A percentile compares a stretch with the other conserved stretches of the same genome.
Conservation (phyloP, 1,284 basidiomycete species). For the Cerioporus squamosus region DNA sequence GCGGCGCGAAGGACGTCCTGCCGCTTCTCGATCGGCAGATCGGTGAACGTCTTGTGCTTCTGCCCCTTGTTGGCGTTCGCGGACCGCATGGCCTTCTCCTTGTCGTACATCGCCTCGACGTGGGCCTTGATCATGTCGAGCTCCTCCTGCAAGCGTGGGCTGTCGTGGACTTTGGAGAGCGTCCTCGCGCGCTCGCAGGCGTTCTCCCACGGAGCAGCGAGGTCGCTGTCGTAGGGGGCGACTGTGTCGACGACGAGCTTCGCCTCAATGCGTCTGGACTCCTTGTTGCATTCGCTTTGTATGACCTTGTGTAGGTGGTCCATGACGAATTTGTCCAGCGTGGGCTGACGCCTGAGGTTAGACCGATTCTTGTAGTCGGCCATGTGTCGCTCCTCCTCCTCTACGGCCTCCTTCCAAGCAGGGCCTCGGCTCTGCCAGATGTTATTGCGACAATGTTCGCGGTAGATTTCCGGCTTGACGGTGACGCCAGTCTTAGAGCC, state of each 20-base stretch:
- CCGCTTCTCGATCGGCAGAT: constrained; percentile 46
- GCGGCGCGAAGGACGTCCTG: constrained; percentile 50
- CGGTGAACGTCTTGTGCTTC: constrained; percentile 39
- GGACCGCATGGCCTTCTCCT: constrained; percentile 28
- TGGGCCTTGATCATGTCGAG: constrained; percentile 33
- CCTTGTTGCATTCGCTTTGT: constrained; percentile 24
- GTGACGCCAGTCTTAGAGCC: constrained; percentile 62
- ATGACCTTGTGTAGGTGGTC: constrained; percentile 43
- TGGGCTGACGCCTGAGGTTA: constrained; percentile 11
- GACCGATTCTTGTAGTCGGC: not conserved
- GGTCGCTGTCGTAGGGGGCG: constrained; percentile 36
- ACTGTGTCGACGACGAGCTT: constrained; percentile 11
- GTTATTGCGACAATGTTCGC: constrained; percentile 20
- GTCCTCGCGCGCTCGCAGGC: constrained; percentile 30
- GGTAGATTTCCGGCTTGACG: constrained; percentile 39
- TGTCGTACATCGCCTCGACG: constrained; percentile 31
- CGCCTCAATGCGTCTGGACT: constrained; percentile 33
- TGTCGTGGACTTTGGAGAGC: constrained; percentile 8
- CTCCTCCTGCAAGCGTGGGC: constrained; percentile 25
- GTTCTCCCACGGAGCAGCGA: constrained; percentile 43
- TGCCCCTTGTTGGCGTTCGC: not conserved
- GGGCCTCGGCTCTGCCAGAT: constrained; percentile 17
- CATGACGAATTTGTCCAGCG: constrained; percentile 51
- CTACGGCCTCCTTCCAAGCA: constrained; percentile 42
- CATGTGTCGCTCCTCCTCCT: constrained; percentile 8